phyloP scores from a whole-genome alignment of 2,329 filamentous ascomycete genomes.

The Ophiosphaerella herpotricha region DNA sequence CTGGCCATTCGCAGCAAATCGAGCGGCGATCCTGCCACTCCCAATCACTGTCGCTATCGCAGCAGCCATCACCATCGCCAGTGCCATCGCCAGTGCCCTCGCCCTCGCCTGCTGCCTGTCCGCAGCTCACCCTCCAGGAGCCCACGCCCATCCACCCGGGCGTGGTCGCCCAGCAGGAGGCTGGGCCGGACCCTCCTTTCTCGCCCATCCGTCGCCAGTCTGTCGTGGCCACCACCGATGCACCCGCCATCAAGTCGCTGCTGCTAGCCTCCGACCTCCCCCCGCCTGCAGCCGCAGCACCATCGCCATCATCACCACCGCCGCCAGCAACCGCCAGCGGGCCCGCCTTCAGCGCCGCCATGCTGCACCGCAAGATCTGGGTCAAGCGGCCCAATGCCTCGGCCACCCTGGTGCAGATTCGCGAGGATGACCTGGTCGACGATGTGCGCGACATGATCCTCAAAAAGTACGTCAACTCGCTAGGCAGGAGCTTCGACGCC shows the following conservation, averaged over 20 bases:
- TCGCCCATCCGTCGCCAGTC: conserved; percentile 46
- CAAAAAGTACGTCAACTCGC: conserved; percentile 89
- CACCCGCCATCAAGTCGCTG: conserved; percentile 56
- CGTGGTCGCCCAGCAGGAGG: conserved; percentile 18
- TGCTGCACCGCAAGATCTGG: conserved; percentile 81
- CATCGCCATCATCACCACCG: not conserved
- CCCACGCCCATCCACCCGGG: conserved; percentile 37
- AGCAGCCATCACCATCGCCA: conserved; percentile 2
- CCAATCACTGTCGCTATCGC: not conserved
- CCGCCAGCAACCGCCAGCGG: conserved; percentile 43
- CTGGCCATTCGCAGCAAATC: not conserved
- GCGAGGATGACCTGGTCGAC: conserved; percentile 89
- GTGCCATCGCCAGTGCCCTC: conserved; percentile 12
- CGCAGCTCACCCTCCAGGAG: conserved; percentile 38
- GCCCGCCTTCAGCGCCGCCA: conserved; percentile 37
- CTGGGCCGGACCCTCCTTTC: conserved; percentile 14
- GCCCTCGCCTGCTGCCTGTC: conserved; percentile 18
- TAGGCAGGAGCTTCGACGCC: conserved; percentile 86
- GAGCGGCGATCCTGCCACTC: too few relatives aligned
- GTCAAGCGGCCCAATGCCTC: conserved; percentile 86
- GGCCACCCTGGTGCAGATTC: conserved; percentile 82
- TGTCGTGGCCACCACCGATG: conserved; percentile 47
- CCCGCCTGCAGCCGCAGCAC: conserved; percentile 36
- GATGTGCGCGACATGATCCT: conserved; percentile 92
- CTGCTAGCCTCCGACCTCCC: conserved; percentile 44